Evolutionary conservation across 2,329 filamentous ascomycete genomes (phyloP), one percentile per base, ranked within the genome.

Genomic region (Hymenoscyphus albidus): DNA sequence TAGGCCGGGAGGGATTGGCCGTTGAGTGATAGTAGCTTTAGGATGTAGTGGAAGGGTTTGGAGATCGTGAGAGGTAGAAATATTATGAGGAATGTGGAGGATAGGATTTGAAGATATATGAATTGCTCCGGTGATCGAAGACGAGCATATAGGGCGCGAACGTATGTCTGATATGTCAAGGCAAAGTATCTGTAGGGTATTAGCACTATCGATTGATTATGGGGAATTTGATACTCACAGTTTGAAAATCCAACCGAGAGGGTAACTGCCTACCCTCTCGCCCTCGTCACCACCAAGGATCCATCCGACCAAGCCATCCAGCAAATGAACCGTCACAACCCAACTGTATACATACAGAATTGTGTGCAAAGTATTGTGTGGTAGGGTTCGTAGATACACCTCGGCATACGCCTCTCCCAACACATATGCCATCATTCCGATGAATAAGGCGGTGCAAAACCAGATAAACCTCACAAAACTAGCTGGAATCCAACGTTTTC

Each of bases 161-260:
- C 87, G 76, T 89, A 90, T 4, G 87, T 89, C 76, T 90, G 87
- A 75, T 90, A 90, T 5, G 87, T 90, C 61, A 89, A 77, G 79
- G 85, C 85, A 74, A 88, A 89, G 75, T 88, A 88, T 27, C 72
- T 70, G 56, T 5, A 32, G 27, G 3, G 2, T 55, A 14, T 57
- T 57, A 69, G 38, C 68, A 64, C 55, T 32, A n/a, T 22, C 22
- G 10, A 56, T 12, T 7, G 27, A 18, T 44, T 14, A 22, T 27
- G 13, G 10, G 32, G n/a, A 16, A n/a, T 16, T 32, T 16, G 12
- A 7, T n/a, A 77, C 83, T 77, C 73, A 88, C 83, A 90, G 80
- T 74, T 90, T 90, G 71, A 90, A 90, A 54, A 88, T 83, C 84
- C 86, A 90, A 69, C 85, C 87, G 64, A 90, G 75, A n/a, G 87